Evolutionary conservation across 108 stramenopile species (phyloP).

Genomic region (Epithemia pelagica): DNA sequence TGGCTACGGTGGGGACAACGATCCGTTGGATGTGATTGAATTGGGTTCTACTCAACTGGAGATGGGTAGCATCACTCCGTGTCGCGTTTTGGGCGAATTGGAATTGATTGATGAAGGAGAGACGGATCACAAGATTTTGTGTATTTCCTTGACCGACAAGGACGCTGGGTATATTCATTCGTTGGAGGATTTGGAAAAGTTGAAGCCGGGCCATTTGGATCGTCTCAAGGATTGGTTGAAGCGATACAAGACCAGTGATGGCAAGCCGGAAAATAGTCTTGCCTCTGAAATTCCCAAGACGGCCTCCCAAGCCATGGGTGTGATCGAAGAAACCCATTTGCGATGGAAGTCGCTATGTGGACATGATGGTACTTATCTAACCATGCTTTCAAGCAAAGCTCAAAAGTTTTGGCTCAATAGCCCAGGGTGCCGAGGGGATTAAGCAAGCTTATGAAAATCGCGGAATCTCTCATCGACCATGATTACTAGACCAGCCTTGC

Average conservation of each 20-base stretch:
- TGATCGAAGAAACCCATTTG: conserved; percentile 71
- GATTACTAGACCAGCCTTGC: too few relatives aligned
- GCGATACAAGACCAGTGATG: conserved; percentile 95
- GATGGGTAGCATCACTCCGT: conserved; percentile 89
- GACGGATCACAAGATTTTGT: conserved; percentile 96
- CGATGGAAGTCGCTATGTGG: conserved; percentile 81
- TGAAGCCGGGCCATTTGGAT: conserved; percentile 78
- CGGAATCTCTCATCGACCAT: too few relatives aligned
- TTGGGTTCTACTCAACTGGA: conserved; percentile 71
- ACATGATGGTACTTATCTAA: conserved; percentile 48
- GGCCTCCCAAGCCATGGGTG: conserved; percentile 51
- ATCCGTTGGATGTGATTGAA: conserved; percentile 97
- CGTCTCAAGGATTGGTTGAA: conserved; percentile 91
- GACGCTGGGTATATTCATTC: conserved; percentile 50
- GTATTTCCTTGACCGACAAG: conserved; percentile 74
- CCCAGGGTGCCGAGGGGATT: conserved; percentile 55
- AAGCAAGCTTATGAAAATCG: neutral
- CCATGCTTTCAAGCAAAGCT: conserved; percentile 29
- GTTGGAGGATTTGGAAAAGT: conserved; percentile 76
- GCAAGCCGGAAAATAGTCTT: conserved; percentile 88
- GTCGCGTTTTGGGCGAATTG: conserved; percentile 91
- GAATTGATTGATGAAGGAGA: conserved; percentile 97
- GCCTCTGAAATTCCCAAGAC: conserved; percentile 75
- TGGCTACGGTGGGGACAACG: conserved; percentile 95
- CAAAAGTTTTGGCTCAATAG: conserved; percentile 69